Percentiles rank a stretch among this genome's conserved stretches.
Conservation (phyloP, 2,329 filamentous ascomycete species). For the Cytospora paraplurivora region DNA sequence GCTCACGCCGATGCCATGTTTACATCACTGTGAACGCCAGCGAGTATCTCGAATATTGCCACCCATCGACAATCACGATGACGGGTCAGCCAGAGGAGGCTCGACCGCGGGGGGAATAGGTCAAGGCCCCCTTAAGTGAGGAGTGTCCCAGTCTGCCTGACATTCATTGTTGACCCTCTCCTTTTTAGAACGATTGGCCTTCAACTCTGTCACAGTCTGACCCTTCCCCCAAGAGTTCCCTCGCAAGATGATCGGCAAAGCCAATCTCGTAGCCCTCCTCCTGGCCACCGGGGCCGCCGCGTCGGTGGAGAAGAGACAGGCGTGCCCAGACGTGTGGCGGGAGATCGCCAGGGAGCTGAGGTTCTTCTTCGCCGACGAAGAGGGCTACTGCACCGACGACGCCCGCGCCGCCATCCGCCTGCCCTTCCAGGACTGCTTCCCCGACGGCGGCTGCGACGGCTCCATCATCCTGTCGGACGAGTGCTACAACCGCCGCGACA, state of each 20-base stretch:
- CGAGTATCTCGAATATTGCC: neutral
- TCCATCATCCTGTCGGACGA: slow-evolving; percentile 25
- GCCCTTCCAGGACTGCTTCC: slow-evolving; percentile 28
- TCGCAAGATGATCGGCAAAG: slow-evolving; percentile 2
- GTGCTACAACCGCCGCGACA: slow-evolving; percentile 15
- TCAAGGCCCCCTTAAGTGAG: neutral
- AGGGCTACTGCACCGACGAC: slow-evolving; percentile 18
- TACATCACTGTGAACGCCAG: neutral
- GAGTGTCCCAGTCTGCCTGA: neutral
- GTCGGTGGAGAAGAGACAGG: neutral
- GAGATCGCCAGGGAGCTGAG: slow-evolving; percentile 21
- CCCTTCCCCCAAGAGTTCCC: neutral
- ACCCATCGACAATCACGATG: neutral
- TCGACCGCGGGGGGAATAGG: neutral
- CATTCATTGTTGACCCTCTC: neutral
- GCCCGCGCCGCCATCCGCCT: slow-evolving; percentile 25
- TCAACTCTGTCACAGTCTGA: neutral
- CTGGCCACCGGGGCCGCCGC: slow-evolving; percentile 11
- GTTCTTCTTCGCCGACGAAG: slow-evolving; percentile 16
- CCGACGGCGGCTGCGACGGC: slow-evolving; percentile 25
- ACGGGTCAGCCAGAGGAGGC: neutral
- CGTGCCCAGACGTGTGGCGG: slow-evolving; percentile 17
- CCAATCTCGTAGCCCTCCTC: slow-evolving; percentile 5
- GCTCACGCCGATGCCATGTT: neutral
- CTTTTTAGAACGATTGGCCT: neutral